A percentile compares a stretch with the other conserved stretches of the same genome.
Conservation (phyloP, 108 stramenopile genomes). For the Pseudonitzschia pungens region DNA sequence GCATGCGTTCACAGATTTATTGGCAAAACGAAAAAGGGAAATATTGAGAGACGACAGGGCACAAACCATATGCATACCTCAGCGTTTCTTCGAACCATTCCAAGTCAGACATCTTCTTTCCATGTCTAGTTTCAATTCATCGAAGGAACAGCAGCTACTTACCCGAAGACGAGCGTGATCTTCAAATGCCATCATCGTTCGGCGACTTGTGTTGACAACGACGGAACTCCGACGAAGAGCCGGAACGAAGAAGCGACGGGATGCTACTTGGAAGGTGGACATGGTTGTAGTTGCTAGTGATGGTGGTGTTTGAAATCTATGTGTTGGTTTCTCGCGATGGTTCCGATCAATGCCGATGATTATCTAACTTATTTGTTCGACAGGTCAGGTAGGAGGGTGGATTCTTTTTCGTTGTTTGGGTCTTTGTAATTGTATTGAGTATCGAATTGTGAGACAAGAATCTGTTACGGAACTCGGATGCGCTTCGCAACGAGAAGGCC, state of each 20-base stretch:
- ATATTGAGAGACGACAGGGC: neutral
- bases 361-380: too few species aligned
- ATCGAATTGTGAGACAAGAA: too few species aligned
- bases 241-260: neutral
- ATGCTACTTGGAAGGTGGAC: conserved; percentile 11
- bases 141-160: neutral
- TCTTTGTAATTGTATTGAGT: too few species aligned
- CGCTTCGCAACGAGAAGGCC: too few species aligned
- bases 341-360: too few species aligned
- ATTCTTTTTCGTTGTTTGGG: too few species aligned
- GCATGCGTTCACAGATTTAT: too few species aligned
- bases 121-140: neutral
- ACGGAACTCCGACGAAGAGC: neutral
- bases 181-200: conserved; percentile 12
- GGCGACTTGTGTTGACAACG: neutral
- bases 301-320: neutral
- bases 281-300: neutral
- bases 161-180: conserved; percentile 2
- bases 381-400: too few species aligned
- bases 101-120: neutral
- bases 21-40: neutral
- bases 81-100: too few species aligned
- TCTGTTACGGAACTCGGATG: too few species aligned
- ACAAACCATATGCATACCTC: neutral
- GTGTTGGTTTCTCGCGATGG: neutral